A percentile compares a stretch with the other conserved stretches of the same genome.
Evolutionary conservation across 768 basidiomycete genomes (phyloP).

Genomic region (Mycena maculata): DNA sequence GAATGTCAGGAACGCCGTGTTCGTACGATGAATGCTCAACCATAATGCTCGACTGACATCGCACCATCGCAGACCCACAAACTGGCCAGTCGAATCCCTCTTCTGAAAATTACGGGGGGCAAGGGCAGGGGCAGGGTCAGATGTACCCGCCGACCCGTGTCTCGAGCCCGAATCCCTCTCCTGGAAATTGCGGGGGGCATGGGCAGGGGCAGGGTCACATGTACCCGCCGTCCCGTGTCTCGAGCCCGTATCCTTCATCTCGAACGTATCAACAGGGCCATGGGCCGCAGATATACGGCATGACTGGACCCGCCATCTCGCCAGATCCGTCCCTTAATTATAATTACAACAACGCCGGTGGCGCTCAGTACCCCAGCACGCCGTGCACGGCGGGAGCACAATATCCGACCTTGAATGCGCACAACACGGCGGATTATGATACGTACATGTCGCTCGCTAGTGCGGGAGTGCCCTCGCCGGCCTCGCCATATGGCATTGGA

Average conservation of each 20-base stretch:
- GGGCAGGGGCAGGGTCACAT: no score
- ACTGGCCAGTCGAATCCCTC: background rate
- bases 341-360: background rate
- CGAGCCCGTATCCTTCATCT: background rate
- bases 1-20: slow-evolving; percentile 24
- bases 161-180: background rate
- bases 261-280: background rate
- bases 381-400: background rate
- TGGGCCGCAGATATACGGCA: background rate
- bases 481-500: no score
- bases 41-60: background rate
- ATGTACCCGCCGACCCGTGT: background rate
- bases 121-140: background rate
- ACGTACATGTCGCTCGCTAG: background rate
- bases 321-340: background rate
- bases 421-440: no score
- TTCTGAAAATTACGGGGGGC: background rate
- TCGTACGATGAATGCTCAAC: background rate
- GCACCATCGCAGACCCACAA: background rate
- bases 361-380: background rate
- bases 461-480: no score
- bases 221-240: background rate
- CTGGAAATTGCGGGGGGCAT: background rate
- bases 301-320: background rate
- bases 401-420: background rate